Conservation (phyloP, 225 moss, liverwort and hornwort species). For the Climacium dendroides region DNA sequence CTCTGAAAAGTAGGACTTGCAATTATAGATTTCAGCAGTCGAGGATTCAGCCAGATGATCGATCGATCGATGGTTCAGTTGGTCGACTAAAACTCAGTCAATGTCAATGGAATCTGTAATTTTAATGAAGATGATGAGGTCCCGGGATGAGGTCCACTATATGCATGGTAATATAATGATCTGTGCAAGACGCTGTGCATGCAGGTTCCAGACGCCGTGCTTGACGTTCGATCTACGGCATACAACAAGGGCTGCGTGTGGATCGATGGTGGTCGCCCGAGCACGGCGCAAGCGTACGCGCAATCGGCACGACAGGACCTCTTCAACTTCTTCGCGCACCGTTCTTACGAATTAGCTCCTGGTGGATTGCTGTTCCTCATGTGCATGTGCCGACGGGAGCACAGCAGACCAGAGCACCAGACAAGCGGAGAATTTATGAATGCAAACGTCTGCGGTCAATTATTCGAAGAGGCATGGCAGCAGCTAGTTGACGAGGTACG, state of each 20-base stretch:
- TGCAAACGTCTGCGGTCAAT: background rate
- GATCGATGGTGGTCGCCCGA: constrained; percentile 4
- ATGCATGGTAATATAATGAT: background rate
- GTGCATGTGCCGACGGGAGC: background rate
- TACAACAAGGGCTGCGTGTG: constrained; percentile 33
- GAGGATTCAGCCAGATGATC: background rate
- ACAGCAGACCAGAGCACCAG: background rate
- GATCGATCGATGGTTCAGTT: background rate
- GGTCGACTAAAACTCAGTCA: background rate
- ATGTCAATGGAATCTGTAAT: no score
- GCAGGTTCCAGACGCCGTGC: constrained; percentile 27
- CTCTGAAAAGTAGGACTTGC: background rate
- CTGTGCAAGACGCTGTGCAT: background rate
- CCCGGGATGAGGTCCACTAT: background rate
- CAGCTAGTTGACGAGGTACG: constrained; percentile 7
- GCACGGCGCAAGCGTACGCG: constrained; percentile 8
- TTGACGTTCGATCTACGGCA: constrained; percentile 17
- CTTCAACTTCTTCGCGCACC: constrained; percentile 13
- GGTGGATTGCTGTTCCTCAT: constrained; percentile 17
- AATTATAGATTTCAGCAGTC: background rate
- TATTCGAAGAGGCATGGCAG: constrained; percentile 13
- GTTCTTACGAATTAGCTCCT: constrained; percentile 29
- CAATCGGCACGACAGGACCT: constrained; percentile 18
- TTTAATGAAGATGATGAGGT: no score
- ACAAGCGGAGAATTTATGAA: background rate